phyloP scores from a whole-genome alignment of 2,329 filamentous ascomycete genomes.

The Fusarium coicis region DNA sequence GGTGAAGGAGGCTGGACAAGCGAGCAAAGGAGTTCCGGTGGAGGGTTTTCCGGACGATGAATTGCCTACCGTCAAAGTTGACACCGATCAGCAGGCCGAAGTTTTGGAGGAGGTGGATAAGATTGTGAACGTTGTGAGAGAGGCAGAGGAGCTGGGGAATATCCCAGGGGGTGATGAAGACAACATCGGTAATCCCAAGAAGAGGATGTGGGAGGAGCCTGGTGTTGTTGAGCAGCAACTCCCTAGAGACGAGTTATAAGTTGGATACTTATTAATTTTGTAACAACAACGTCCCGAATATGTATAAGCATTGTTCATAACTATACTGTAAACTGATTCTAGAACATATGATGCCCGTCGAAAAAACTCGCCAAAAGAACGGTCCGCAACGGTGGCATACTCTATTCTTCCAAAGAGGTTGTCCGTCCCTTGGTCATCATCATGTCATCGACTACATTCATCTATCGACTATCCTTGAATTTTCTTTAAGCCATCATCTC shows the following conservation, averaged over 20 bases:
- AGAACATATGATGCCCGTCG: neutral
- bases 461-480: neutral
- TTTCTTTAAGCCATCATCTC: neutral
- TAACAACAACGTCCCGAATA: neutral
- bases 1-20: constrained; percentile 43
- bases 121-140: constrained; percentile 61
- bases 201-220: constrained; percentile 46
- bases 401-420: neutral
- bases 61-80: constrained; percentile 62
- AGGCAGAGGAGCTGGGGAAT: constrained; percentile 43
- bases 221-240: constrained; percentile 45
- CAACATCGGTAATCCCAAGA: constrained; percentile 42
- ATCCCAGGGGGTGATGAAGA: constrained; percentile 30
- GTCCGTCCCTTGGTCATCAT: neutral
- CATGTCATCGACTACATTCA: neutral
- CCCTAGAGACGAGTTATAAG: constrained; percentile 53
- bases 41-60: constrained; percentile 54
- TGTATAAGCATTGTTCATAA: neutral
- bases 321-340: neutral
- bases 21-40: constrained; percentile 45
- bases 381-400: neutral
- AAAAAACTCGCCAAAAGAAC: neutral
- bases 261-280: neutral
- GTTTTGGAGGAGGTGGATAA: constrained; percentile 65
- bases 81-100: constrained; percentile 46